Percentiles rank a stretch among this genome's conserved stretches.
Conservation (phyloP, 2,329 filamentous ascomycete genomes). For the Onygenales sp. region DNA sequence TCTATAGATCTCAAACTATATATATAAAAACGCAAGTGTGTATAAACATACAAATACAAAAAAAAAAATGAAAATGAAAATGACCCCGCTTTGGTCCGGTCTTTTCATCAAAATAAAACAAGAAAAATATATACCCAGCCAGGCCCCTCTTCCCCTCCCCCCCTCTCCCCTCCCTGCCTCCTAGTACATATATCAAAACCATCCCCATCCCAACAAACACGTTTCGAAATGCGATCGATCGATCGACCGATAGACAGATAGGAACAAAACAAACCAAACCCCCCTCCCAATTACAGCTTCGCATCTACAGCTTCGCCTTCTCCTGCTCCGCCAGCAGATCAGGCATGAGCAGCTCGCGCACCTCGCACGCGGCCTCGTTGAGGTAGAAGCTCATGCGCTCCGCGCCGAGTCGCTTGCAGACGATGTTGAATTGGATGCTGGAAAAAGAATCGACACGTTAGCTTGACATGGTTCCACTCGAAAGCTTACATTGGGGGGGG, state of each 20-base stretch:
- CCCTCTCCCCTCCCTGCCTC: no score
- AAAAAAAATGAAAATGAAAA: no score
- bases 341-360: slow-evolving; percentile 75
- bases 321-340: slow-evolving; percentile 57
- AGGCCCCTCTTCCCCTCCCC: no score
- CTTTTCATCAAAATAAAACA: no score
- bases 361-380: slow-evolving; percentile 83
- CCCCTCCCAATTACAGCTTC: not conserved
- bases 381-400: slow-evolving; percentile 93
- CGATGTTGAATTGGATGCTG: slow-evolving; percentile 95
- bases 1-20: no score
- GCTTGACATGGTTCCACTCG: not conserved
- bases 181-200: not conserved
- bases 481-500: not conserved
- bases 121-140: no score
- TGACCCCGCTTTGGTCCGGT: no score
- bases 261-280: not conserved
- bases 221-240: not conserved
- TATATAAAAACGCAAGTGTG: no score
- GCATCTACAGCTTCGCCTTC: slow-evolving; percentile 73
- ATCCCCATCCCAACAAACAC: no score
- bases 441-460: slow-evolving; percentile 8
- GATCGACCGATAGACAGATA: not conserved
- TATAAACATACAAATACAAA: no score
- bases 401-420: slow-evolving; percentile 83